A percentile compares a stretch with the other conserved stretches of the same genome.
phyloP scores from a whole-genome alignment of 2,329 filamentous ascomycete species.

The Nannizziopsis barbatae region DNA sequence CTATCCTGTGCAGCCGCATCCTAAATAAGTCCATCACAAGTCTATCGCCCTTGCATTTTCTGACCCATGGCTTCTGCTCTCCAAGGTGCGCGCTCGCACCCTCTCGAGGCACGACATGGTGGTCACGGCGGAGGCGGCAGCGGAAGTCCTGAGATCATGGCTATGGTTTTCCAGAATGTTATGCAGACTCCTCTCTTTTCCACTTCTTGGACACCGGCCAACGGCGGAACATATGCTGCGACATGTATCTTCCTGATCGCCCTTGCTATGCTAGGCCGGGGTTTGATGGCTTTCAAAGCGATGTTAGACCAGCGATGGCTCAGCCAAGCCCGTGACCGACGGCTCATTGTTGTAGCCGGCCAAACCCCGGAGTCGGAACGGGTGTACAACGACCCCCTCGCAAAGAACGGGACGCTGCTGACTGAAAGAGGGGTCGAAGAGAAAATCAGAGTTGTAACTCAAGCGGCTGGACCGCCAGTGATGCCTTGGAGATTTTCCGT shows the following conservation, averaged over 20 bases:
- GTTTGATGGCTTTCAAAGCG: constrained; percentile 58
- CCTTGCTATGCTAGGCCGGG: constrained; percentile 58
- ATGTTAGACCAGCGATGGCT: constrained; percentile 54
- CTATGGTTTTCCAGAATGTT: constrained; percentile 37
- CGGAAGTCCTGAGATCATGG: constrained; percentile 19
- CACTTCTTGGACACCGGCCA: constrained; percentile 59
- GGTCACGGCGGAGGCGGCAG: not conserved
- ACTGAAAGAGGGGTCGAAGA: constrained; percentile 72
- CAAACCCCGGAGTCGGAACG: constrained; percentile 49
- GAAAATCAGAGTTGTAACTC: constrained; percentile 61
- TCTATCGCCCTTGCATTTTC: too few relatives aligned
- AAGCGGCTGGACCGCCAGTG: constrained; percentile 37
- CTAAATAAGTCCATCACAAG: too few relatives aligned
- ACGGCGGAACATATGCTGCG: constrained; percentile 62
- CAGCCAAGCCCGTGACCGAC: constrained; percentile 58
- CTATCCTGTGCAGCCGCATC: too few relatives aligned
- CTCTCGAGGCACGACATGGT: constrained; percentile 3
- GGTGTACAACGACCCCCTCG: constrained; percentile 45
- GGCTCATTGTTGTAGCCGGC: constrained; percentile 64
- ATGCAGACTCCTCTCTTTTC: constrained; percentile 57
- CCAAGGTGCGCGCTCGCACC: not conserved
- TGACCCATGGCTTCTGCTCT: too few relatives aligned
- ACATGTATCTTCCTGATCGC: constrained; percentile 85
- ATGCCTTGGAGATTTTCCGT: constrained; percentile 72
- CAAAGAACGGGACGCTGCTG: constrained; percentile 54